Base-by-base conservation (phyloP, 768 basidiomycete species). In the Cystobasidium onofrii region DNA sequence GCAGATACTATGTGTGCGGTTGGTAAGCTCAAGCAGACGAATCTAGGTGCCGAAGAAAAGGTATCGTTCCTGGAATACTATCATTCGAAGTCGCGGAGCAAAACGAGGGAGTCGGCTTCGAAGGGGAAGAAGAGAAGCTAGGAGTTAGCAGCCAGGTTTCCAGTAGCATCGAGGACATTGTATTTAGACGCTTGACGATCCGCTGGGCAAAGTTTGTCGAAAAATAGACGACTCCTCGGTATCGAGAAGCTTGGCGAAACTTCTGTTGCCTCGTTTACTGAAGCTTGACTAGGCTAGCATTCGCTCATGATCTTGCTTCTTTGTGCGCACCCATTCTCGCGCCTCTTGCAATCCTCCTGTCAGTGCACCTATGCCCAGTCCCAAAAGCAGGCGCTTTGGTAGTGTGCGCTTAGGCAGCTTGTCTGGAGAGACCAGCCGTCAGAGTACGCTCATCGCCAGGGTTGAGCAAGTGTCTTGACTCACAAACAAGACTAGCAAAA, bases 271-370 rank as follows among this genome's bases (percentile, higher is more conserved):
- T 43, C 41, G 7, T 43, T 18, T 43, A 18, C 9, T 43, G 41
- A 18, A 43, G 41, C 41, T 18, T n/a, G n/a, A n/a, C 46, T 50
- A 50, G n/a, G 46, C 46, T 20, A 50, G 46, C 12, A n/a, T 3
- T 50, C 46, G 46, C n/a, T 50, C 46, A 20, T 50, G 46, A n/a
- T n/a, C 20, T 50, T 50, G 10, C 63, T 64, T 64, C 43, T 64
- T 64, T 13, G 1, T 4, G 4, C 12, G 27, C 15, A 44, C 63
- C 63, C 63, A 64, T 31, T 33, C 63, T 29, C 39, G 29, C 17
- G 41, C 20, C 31, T 74, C 72, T 73, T 73, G 61, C 23, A 73
- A 43, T 31, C 72, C 72, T 7, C 72, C 72, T 70, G 72, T 63
- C 17, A 73, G 65, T 7, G 61, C 72, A 29, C 72, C 72, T 29